Base-by-base conservation (phyloP, 495 filamentous ascomycete genomes). In the Thermochaetoides thermophila region DNA sequence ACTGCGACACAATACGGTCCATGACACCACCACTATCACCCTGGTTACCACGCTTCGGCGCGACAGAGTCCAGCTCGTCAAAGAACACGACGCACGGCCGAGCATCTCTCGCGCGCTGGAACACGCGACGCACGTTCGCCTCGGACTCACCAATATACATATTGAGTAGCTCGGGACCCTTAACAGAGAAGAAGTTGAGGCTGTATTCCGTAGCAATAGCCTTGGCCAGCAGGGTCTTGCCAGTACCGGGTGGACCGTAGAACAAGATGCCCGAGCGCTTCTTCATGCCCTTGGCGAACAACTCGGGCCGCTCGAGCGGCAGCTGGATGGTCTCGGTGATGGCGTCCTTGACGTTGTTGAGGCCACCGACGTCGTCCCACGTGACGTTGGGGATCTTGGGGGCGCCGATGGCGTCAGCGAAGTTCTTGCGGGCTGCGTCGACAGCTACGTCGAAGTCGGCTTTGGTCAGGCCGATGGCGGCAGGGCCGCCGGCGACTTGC, bases 111-210 rank as follows among this genome's bases (percentile, higher is more conserved):
- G 89, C 89, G 9, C 85, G 69, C 59, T 94, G 87, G 63, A 97
- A 97, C 3, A 97, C 91, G 4, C 91, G 69, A 3, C 89, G 77
- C 8, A 97, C 89, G 47, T 96, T 96, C 29, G 91, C 91, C 64
- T 97, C 89, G 7, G 84, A 93, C 56, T 96, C 89, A 57, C 89
- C 89, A 51, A 97, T 96, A 49, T 97, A 97, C 89, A 96, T 97
- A 49, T 97, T 97, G 12, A 97, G 73, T 45, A 97, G 56, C 59
- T 97, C 89, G 1, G 89, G 89, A 2, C 89, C 89, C 57, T 99
- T 99, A 56, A 99, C 84, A 31, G 77, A 84, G 72, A 99, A 96
- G 68, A 99, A 99, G 44, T 99, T 99, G 48, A 99, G 70, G 31
- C 82, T 91, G 64, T 95, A 96, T 45, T 96, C 89, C 0, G 91